These are phyloP conservation scores for Mikania micrantha DNA, from an alignment of 129 eudicot species.

Conservation along the genomic window DNA sequence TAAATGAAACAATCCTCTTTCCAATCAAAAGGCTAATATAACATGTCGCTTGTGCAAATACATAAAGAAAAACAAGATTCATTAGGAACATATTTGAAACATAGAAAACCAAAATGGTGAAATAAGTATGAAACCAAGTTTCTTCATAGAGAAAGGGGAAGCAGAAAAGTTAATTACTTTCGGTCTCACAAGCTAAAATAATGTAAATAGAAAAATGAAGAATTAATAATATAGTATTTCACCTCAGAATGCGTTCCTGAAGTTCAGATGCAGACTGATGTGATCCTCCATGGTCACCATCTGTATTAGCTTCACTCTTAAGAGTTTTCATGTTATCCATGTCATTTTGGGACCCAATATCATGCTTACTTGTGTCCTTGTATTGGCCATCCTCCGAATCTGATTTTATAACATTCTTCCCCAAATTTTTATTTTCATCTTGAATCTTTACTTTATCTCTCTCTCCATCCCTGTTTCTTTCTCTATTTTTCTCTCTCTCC, in stretches of 20 bases:
- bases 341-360: conserved; percentile 16
- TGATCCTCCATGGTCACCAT: conserved; percentile 26
- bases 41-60: no score
- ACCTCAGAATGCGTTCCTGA: conserved; percentile 64
- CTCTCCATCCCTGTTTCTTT: conserved; percentile 33
- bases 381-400: conserved; percentile 34
- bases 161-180: no score
- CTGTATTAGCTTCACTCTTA: conserved; percentile 35
- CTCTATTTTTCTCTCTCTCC: conserved; percentile 45
- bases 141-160: no score
- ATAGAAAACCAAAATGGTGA: no score
- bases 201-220: background rate
- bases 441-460: conserved; percentile 34
- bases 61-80: no score
- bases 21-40: no score
- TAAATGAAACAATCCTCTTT: no score
- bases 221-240: background rate
- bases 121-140: no score
- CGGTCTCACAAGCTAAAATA: no score
- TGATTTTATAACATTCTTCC: conserved; percentile 31
- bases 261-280: conserved; percentile 43
- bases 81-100: no score
- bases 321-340: conserved; percentile 26
- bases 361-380: conserved; percentile 30
- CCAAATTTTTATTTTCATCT: no score